Evolutionary conservation across 2,329 filamentous ascomycete genomes (phyloP).

Genomic region (Trichoderma koningiopsis): DNA sequence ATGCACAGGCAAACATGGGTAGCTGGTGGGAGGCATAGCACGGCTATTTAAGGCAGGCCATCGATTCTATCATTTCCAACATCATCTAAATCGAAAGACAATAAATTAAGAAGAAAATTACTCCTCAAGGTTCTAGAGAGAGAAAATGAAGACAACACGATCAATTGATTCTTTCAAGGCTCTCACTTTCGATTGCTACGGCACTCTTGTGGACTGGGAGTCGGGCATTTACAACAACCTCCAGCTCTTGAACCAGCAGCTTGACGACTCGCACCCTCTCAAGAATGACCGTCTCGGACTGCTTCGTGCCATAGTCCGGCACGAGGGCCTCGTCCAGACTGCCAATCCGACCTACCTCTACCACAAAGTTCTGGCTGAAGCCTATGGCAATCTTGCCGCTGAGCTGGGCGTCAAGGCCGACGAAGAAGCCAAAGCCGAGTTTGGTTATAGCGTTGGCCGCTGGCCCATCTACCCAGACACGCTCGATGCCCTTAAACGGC

Average conservation of each 20-base stretch:
- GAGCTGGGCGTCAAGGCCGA: constrained; percentile 37
- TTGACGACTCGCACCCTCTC: constrained; percentile 43
- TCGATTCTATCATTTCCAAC: background rate
- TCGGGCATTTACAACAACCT: constrained; percentile 61
- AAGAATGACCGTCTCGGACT: constrained; percentile 43
- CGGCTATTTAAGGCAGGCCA: background rate
- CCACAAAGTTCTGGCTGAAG: constrained; percentile 44
- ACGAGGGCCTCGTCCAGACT: constrained; percentile 53
- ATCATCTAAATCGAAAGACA: background rate
- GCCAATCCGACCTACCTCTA: constrained; percentile 55
- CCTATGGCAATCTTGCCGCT: constrained; percentile 43
- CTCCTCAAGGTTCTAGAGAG: background rate
- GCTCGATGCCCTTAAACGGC: constrained; percentile 51
- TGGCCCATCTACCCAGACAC: constrained; percentile 64
- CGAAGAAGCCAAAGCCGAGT: constrained; percentile 33
- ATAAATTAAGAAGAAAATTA: background rate
- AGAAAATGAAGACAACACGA: constrained; percentile 27
- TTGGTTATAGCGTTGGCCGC: constrained; percentile 50
- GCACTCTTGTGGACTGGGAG: constrained; percentile 80
- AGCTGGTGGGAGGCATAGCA: too few species aligned
- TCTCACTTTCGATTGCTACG: constrained; percentile 77
- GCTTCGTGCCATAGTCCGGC: constrained; percentile 52
- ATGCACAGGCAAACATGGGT: too few species aligned
- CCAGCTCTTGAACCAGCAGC: constrained; percentile 47
- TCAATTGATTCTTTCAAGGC: constrained; percentile 38